phyloP scores from a whole-genome alignment of 2,329 filamentous ascomycete genomes.

The Penicillium oxalicum region DNA sequence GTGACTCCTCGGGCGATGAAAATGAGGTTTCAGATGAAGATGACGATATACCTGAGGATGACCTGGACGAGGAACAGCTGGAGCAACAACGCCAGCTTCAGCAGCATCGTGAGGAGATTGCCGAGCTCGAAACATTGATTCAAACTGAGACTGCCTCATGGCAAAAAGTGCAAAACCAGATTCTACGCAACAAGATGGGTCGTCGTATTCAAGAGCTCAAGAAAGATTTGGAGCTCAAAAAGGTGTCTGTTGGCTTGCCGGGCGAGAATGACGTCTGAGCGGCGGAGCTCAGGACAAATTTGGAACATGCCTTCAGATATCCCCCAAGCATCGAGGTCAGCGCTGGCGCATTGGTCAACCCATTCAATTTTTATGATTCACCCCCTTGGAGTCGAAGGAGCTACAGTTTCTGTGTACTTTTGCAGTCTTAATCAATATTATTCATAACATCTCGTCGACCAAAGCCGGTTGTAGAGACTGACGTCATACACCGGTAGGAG shows the following conservation, averaged over 20 bases:
- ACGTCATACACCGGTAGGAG: slow-evolving; percentile 19
- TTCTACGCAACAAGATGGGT: slow-evolving; percentile 40
- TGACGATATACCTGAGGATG: slow-evolving; percentile 31
- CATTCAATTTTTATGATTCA: neutral
- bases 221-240: slow-evolving; percentile 41
- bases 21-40: slow-evolving; percentile 35
- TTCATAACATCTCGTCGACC: neutral
- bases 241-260: slow-evolving; percentile 36
- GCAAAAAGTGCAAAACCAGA: slow-evolving; percentile 37
- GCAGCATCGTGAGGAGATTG: slow-evolving; percentile 42
- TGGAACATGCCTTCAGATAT: slow-evolving; percentile 1
- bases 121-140: slow-evolving; percentile 38
- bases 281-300: neutral
- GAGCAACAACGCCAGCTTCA: slow-evolving; percentile 39
- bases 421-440: neutral
- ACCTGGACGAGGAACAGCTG: slow-evolving; percentile 40
- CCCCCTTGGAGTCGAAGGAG: neutral
- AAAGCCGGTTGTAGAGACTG: slow-evolving; percentile 11
- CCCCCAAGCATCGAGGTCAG: neutral
- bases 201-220: slow-evolving; percentile 41
- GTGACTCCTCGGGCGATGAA: slow-evolving; percentile 39
- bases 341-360: neutral
- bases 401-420: too few species aligned
- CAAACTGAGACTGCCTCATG: slow-evolving; percentile 35
- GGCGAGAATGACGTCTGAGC: slow-evolving; percentile 28